A percentile compares a stretch with the other conserved stretches of the same genome.
Conservation (phyloP, 139 green algal species). For the Chlamydomonas sp. region DNA sequence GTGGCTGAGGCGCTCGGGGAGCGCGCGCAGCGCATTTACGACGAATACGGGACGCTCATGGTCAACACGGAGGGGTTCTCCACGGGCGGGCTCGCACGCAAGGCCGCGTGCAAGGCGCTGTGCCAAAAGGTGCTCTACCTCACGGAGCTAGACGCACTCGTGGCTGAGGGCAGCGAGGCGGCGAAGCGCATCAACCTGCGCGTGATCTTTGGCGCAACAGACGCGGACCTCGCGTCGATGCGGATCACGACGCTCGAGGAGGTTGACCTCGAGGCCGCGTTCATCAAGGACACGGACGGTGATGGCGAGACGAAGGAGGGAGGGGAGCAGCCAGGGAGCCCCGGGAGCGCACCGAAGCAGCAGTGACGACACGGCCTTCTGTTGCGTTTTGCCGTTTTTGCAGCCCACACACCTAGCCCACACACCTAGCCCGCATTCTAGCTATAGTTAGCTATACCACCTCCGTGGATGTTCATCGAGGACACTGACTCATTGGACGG, state of each 20-base stretch:
- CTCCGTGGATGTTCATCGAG: no score
- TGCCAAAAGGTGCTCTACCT: slow-evolving; percentile 95
- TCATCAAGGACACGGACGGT: no score
- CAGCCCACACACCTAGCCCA: no score
- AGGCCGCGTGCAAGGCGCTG: slow-evolving; percentile 71
- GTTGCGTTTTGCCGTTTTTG: no score
- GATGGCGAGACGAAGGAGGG: no score
- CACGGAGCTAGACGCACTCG: slow-evolving; percentile 62
- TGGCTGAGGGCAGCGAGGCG: slow-evolving; percentile 44
- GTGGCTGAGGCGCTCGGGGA: slow-evolving; percentile 76
- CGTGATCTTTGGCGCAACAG: slow-evolving; percentile 23
- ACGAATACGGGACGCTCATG: slow-evolving; percentile 83
- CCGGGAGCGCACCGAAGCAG: no score
- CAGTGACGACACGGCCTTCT: no score
- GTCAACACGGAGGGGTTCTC: slow-evolving; percentile 68
- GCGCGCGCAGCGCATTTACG: slow-evolving; percentile 71
- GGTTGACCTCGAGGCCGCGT: no score
- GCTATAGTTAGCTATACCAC: no score
- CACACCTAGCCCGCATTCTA: no score
- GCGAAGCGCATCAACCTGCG: slow-evolving; percentile 45
- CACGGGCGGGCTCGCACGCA: slow-evolving; percentile 63
- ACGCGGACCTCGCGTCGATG: slow-evolving; percentile 4
- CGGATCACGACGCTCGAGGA: background rate
- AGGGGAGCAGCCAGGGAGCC: no score
- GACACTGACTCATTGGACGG: no score